Evolutionary conservation across 1,139 yeast genomes (phyloP), one percentile per base, ranked within the genome.

Genomic region (Suhomyces kunorum): DNA sequence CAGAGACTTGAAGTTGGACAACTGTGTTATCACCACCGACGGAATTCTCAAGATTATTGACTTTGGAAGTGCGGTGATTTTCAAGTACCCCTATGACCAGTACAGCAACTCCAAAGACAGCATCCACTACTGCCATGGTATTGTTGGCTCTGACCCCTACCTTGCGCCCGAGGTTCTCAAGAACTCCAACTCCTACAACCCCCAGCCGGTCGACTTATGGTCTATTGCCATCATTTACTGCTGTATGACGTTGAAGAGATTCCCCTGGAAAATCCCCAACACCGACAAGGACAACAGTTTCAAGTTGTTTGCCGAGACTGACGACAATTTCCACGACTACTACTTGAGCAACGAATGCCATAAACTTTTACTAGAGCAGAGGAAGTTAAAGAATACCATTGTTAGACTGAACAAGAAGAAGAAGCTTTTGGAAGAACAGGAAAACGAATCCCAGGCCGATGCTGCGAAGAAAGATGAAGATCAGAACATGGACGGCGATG

Each of bases 141-240:
- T 92, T 48, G 97, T 92, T 39, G 99, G 99, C 5, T 87, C 96
- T 8, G 99, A 94, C 64, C 99, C 99, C 4, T 92, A 92, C 58
- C 75, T 92, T 56, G 98, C 98, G 1, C 98, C 99, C 0, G 99
- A 92, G 62, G 97, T 90, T 13, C 75, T 94, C 50, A 77, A 76
- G 23, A 77, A 78, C 40, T 76, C 80, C 42, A 65, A 66, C 47
- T 78, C 83, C 23, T 92, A 90, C 58, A 95, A 90, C 58, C 97
- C 98, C 3, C 88, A 87, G 56, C 87, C 89, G 2, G 95, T 90
- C 8, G 98, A 92, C 64, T 74, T 92, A 38, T 92, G 98, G 98
- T 89, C 97, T 1, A 74, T 87, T 45, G 98, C 96, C 8, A 89
- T 92, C 35, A 90, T 92, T 29, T 92, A 84, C 61, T 92, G 98